Percentiles rank a stretch among this genome's conserved stretches.
Conservation (phyloP, 2,329 filamentous ascomycete species). For the Aspergillus ochraceoroseus region DNA sequence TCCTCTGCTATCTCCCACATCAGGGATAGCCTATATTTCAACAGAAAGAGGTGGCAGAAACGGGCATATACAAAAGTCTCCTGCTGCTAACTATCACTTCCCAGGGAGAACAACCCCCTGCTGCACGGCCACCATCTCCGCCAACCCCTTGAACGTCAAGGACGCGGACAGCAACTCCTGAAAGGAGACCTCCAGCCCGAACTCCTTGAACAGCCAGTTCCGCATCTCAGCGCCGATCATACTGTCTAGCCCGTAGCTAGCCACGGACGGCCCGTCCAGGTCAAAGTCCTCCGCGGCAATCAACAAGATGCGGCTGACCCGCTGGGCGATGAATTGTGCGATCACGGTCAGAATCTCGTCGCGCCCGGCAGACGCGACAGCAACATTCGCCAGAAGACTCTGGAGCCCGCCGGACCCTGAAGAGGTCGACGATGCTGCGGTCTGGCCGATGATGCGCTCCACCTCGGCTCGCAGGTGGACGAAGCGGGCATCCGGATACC, state of each 20-base stretch:
- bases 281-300: background rate
- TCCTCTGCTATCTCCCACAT: too few species aligned
- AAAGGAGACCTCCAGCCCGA: constrained; percentile 36
- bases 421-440: too few species aligned
- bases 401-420: too few species aligned
- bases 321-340: background rate
- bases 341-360: background rate
- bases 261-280: constrained; percentile 13
- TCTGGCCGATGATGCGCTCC: too few species aligned
- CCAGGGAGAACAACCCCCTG: too few species aligned
- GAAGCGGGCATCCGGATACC: constrained; percentile 3
- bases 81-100: too few species aligned
- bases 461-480: background rate
- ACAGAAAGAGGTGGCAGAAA: too few species aligned
- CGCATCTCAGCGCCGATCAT: constrained; percentile 43
- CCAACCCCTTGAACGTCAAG: constrained; percentile 3
- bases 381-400: too few species aligned
- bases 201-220: constrained; percentile 33
- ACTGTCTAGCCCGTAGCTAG: constrained; percentile 39
- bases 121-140: background rate
- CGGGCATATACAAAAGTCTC: too few species aligned
- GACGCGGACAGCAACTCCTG: constrained; percentile 4
- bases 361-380: too few species aligned
- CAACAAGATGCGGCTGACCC: constrained; percentile 2
- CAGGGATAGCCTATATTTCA: too few species aligned